These are phyloP conservation scores for Trypanosoma platydactyli DNA, from an alignment of 208 protist species.

Conservation along the genomic window DNA sequence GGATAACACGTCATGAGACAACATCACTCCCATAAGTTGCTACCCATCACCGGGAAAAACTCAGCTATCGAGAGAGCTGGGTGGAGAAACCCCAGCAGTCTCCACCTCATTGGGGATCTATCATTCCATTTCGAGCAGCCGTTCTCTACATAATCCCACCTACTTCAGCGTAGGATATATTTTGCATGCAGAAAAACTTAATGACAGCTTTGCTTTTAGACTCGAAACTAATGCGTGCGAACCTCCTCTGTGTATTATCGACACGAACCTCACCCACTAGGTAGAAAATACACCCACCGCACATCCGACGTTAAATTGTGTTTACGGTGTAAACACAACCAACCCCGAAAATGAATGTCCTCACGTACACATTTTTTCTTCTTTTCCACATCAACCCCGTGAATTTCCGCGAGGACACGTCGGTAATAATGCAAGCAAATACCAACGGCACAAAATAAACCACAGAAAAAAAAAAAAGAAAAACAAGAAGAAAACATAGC, in stretches of 20 bases:
- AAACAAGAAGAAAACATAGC: not conserved
- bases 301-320: slow-evolving; percentile 5
- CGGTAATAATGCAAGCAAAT: not conserved
- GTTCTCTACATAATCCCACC: slow-evolving; percentile 35
- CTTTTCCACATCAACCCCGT: not conserved
- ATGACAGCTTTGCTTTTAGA: slow-evolving; percentile 38
- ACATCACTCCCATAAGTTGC: slow-evolving; percentile 39
- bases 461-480: slow-evolving; percentile 1
- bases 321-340: slow-evolving; percentile 2
- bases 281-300: slow-evolving; percentile 18
- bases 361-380: slow-evolving; percentile 1
- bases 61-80: slow-evolving; percentile 17
- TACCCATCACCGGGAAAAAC: slow-evolving; percentile 36
- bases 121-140: slow-evolving; percentile 38
- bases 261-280: slow-evolving; percentile 14
- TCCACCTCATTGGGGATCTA: slow-evolving; percentile 36
- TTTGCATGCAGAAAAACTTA: slow-evolving; percentile 31
- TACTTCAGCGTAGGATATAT: slow-evolving; percentile 33
- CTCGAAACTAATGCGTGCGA: slow-evolving; percentile 27
- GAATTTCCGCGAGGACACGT: not conserved
- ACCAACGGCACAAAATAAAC: not conserved
- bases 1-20: slow-evolving; percentile 24
- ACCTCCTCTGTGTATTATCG: slow-evolving; percentile 19
- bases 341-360: not conserved
- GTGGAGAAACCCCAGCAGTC: slow-evolving; percentile 22